Conservation (phyloP, 495 filamentous ascomycete species). For the Annulohypoxylon bovei region DNA sequence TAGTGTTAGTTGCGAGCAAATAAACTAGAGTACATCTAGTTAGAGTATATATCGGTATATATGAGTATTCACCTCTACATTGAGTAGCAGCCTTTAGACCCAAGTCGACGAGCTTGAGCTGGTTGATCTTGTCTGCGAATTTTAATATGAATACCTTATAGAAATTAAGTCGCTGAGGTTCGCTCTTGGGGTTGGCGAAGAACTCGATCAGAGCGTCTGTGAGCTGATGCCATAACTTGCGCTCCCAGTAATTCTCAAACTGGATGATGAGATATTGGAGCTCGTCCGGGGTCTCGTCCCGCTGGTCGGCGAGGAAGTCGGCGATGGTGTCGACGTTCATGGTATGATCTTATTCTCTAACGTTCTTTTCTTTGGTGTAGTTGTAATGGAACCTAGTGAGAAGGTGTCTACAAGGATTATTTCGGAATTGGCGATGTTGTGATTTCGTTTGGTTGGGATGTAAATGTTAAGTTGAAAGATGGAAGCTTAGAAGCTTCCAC, state of each 20-base stretch:
- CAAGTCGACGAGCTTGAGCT: conserved; percentile 92
- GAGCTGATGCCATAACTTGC: conserved; percentile 99
- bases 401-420: background rate
- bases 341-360: conserved; percentile 37
- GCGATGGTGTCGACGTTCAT: conserved; percentile 90
- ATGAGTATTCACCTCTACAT: conserved; percentile 73
- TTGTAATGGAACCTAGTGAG: background rate
- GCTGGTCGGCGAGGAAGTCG: conserved; percentile 90
- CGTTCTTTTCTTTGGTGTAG: conserved; percentile 17
- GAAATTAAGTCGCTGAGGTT: conserved; percentile 82
- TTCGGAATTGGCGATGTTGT: conserved; percentile 10
- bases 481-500: conserved; percentile 23
- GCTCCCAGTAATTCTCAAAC: conserved; percentile 98
- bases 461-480: conserved; percentile 8
- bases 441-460: conserved; percentile 10
- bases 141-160: conserved; percentile 95
- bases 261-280: conserved; percentile 87
- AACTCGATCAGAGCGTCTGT: conserved; percentile 89
- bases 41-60: background rate
- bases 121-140: conserved; percentile 98
- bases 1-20: background rate
- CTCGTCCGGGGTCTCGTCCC: conserved; percentile 84
- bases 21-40: background rate
- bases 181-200: conserved; percentile 84
- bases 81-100: conserved; percentile 87